Evolutionary conservation across 495 filamentous ascomycete genomes (phyloP), one percentile per base, ranked within the genome.

Genomic region (Hypoxylon trugodes): DNA sequence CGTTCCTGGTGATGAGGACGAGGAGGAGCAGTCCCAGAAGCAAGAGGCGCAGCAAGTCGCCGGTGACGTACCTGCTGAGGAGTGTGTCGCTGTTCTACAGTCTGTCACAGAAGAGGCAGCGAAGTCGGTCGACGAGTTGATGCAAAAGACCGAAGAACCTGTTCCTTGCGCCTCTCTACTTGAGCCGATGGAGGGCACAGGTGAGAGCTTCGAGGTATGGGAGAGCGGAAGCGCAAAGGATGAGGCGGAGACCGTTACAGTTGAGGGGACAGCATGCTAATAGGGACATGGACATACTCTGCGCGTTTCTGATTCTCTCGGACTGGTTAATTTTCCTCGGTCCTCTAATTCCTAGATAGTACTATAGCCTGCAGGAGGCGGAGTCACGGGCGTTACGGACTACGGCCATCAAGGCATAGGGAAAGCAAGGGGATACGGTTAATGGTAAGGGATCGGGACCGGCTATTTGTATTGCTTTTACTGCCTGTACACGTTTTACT

Each of bases 141-240:
- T 85, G 81, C 66, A 71, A 16, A 75, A 77, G 61, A 63, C 68
- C 19, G 71, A 75, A 4, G 68, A 73, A 4, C 54, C 73, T 1
- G 73, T 70, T 1, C 69, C 73, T 25, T 65, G 74, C 40, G 81
- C 82, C 0, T 79, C 76, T 2, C 57, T 80, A 7, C 70, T 85
- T 19, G 73, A 79, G 36, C 81, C 82, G 3, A 74, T 85, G 13
- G 81, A 83, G 38, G 81, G 79, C 19, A 77, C 81, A 0, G 81
- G 76, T 28, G 80, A 82, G 57, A 79, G 72, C 57, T 85, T 84
- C 68, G 83, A 88, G 72, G 78, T 90, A 21, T 89, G 85, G 86
- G 86, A 89, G 74, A 88, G 84, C 68, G 81, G 75, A 32, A 86
- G 82, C 63, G 80, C 83, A 15, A 83, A 82, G 50, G 85, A 82